Base-by-base conservation (phyloP, 2,329 filamentous ascomycete genomes). In the Botrytis elliptica region DNA sequence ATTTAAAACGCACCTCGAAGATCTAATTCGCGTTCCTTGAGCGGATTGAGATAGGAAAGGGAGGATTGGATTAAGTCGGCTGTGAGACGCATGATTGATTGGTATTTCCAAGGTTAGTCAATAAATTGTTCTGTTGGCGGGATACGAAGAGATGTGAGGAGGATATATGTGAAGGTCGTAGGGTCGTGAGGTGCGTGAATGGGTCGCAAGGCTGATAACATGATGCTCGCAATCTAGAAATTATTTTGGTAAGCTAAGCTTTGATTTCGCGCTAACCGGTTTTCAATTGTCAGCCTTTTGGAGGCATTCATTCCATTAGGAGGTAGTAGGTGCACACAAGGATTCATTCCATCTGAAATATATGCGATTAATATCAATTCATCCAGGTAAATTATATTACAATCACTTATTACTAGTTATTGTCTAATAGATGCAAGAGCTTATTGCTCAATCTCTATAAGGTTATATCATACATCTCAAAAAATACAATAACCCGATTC, bases 11-110 rank as follows among this genome's bases (percentile, higher is more conserved):
- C 93, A 98, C 96, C 96, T 97, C 96, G 91, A 81, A 99, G 93
- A 88, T 98, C 95, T 84, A 99, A 90, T 89, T 99, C 96, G 84
- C 96, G 94, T 89, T 99, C 96, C 86, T 96, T 97, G 84, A 99
- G 89, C 83, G 95, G 95, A 85, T 98, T 99, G 85, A 98, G 92
- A 88, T 98, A 99, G 83, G 95, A 98, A 79, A 97, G 92, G 82
- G 96, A 97, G 84, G 90, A 91, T 84, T 94, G 90, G 85, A 99
- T 97, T 81, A 98, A 91, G 84, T 98, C 96, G 79, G 93, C 91
- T 77, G 95, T 98, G 85, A 99, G 91, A 88, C 95, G 92, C 96
- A 99, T 98, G 14, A 38, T 79, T 74, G 38, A 57, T 75, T 66
- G 49, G n/a, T 16, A 2, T 22, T 67, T 67, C 14, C 52, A 29